Evolutionary conservation across 495 filamentous ascomycete genomes (phyloP).

Genomic region (Penicillium macrosclerotiorum): DNA sequence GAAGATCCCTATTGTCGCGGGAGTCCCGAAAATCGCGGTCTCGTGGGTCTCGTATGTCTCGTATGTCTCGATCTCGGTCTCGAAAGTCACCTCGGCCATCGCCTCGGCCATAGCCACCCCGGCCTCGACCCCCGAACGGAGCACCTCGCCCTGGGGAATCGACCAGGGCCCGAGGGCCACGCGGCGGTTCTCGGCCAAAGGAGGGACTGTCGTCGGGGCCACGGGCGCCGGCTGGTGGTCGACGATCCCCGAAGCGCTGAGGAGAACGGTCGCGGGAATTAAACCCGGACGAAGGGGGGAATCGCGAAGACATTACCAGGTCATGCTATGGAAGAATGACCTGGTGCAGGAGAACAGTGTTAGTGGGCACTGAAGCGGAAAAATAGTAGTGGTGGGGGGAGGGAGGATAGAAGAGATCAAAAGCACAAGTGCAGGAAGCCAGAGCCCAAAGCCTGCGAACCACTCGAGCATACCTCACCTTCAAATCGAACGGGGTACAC

Average conservation of each 20-base stretch:
- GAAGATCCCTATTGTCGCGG: no score
- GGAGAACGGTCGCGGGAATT: conserved; percentile 49
- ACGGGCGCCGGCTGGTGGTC: conserved; percentile 39
- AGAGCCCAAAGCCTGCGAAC: not conserved
- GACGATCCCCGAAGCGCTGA: conserved; percentile 46
- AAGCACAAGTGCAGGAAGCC: not conserved
- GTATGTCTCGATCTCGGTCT: conserved; percentile 56
- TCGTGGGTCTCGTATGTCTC: conserved; percentile 16
- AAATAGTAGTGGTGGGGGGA: not conserved
- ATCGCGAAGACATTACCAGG: conserved; percentile 50
- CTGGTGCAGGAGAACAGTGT: conserved; percentile 7
- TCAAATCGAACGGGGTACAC: conserved; percentile 8
- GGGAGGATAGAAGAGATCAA: not conserved
- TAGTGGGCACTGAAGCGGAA: not conserved
- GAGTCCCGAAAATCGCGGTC: conserved; percentile 43
- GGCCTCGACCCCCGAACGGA: conserved; percentile 40
- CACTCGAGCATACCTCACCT: not conserved
- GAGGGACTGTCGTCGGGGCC: conserved; percentile 40
- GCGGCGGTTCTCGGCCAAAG: conserved; percentile 57
- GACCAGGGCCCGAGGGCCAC: conserved; percentile 67
- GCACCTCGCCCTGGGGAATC: conserved; percentile 58
- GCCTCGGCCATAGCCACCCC: conserved; percentile 49
- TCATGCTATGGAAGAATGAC: conserved; percentile 42
- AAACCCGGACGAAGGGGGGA: conserved; percentile 47
- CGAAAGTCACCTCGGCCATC: conserved; percentile 60